Percentiles rank a stretch among this genome's conserved stretches.
phyloP scores from a whole-genome alignment of 805 yeast genomes.

The Yarrowia alimentaria region DNA sequence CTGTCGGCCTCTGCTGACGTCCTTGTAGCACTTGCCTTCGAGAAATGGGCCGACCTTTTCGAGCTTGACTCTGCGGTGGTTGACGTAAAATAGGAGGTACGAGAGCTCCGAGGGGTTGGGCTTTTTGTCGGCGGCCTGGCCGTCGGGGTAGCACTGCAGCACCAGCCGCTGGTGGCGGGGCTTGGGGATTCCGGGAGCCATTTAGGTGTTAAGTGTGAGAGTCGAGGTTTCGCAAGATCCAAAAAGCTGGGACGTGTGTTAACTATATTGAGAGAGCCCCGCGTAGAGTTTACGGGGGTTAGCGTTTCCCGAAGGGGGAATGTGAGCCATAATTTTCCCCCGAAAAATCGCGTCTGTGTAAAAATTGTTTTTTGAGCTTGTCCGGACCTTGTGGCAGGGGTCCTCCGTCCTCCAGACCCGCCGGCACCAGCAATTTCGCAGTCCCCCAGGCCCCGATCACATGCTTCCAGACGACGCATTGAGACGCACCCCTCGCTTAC shows the following conservation, averaged over 20 bases:
- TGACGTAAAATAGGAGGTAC: slow-evolving; percentile 82
- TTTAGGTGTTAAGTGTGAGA: not conserved
- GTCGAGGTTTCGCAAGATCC: not conserved
- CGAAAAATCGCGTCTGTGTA: too few species aligned
- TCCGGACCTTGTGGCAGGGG: too few species aligned
- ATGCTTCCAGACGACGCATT: too few species aligned
- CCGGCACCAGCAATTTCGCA: too few species aligned
- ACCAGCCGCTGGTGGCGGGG: slow-evolving; percentile 90
- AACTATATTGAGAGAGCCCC: too few species aligned
- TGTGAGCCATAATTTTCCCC: too few species aligned
- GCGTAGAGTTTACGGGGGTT: slow-evolving; percentile 19
- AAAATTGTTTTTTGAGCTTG: too few species aligned
- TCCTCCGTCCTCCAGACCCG: too few species aligned
- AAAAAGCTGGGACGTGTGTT: not conserved
- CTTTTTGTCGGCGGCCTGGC: slow-evolving; percentile 78
- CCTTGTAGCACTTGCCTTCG: slow-evolving; percentile 58
- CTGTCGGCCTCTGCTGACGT: slow-evolving; percentile 57
- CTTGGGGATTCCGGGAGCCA: slow-evolving; percentile 41
- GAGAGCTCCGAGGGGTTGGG: slow-evolving; percentile 92
- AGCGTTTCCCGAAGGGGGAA: too few species aligned
- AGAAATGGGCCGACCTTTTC: slow-evolving; percentile 79
- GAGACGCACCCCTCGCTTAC: too few species aligned
- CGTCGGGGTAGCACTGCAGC: slow-evolving; percentile 90
- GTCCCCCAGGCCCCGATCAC: too few species aligned
- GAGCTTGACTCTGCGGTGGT: slow-evolving; percentile 82